Percentiles rank a stretch among this genome's conserved stretches.
phyloP scores from a whole-genome alignment of 768 basidiomycete species.

The Naganishia vishniacii region DNA sequence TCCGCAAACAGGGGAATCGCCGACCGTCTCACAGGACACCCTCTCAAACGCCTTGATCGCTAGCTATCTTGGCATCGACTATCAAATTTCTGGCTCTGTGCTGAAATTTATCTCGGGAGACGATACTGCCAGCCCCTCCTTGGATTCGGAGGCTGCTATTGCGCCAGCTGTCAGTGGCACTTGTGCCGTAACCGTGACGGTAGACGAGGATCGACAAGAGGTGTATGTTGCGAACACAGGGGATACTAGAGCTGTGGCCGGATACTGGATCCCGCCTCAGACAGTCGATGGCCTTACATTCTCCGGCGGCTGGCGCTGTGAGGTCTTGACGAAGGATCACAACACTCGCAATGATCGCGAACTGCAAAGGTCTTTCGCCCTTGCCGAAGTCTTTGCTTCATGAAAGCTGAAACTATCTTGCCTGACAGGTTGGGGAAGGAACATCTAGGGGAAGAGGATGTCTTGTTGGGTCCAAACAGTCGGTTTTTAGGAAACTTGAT shows the following conservation, averaged over 20 bases:
- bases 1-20: too few relatives aligned
- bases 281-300: slow-evolving; percentile 52
- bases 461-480: slow-evolving; percentile 38
- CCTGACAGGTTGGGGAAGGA: slow-evolving; percentile 38
- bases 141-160: too few relatives aligned
- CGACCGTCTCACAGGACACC: too few relatives aligned
- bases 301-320: slow-evolving; percentile 76
- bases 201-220: slow-evolving; percentile 75
- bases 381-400: slow-evolving; percentile 52
- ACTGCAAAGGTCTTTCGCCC: slow-evolving; percentile 71
- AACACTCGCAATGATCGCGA: slow-evolving; percentile 86
- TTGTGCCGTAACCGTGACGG: slow-evolving; percentile 78
- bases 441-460: slow-evolving; percentile 41
- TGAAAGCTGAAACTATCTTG: not conserved
- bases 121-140: too few relatives aligned
- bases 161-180: slow-evolving; percentile 77
- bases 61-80: too few relatives aligned
- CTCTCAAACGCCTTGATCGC: too few relatives aligned
- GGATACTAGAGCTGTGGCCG: slow-evolving; percentile 94
- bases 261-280: slow-evolving; percentile 65
- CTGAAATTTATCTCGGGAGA: too few relatives aligned
- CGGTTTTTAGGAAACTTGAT: slow-evolving; percentile 43
- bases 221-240: slow-evolving; percentile 88
- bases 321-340: slow-evolving; percentile 90
- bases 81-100: too few relatives aligned